Base-by-base conservation (phyloP, 2,329 filamentous ascomycete genomes). In the Drechmeria coniospora region DNA sequence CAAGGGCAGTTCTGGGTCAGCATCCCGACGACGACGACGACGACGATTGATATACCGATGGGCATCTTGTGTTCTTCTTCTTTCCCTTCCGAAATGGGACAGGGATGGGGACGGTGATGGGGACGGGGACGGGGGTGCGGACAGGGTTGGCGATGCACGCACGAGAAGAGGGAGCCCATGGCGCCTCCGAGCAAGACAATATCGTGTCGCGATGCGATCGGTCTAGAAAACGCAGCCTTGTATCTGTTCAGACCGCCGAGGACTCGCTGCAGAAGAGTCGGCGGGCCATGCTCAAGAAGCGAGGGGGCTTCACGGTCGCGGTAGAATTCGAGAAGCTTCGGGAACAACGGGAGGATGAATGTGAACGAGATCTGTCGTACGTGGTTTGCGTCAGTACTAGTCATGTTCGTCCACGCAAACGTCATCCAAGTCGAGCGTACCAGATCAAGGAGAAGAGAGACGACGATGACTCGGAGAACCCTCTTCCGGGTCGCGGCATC, bases 341-440 rank as follows among this genome's bases (percentile, higher is more conserved):
- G 90, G 50, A 95, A 98, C 20, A 98, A 72, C 0, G 90, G 90
- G 7, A 98, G 76, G 49, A 95, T 95, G 50, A 98, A 94, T 17
- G 90, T 98, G 53, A 98, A 98, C 31, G 87, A 94, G 45, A 95
- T 82, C 87, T 94, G 26, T 17, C 37, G 35, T 11, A 15, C 11
- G 12, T 17, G 20, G 22, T 8, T 15, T 12, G 22, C 17, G 20
- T 26, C 29, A 21, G n/a, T n/a, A n/a, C n/a, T n/a, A n/a, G n/a
- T n/a, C n/a, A n/a, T n/a, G n/a, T n/a, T n/a, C n/a, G n/a, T n/a
- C n/a, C n/a, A n/a, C n/a, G n/a, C n/a, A n/a, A n/a, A n/a, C n/a
- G 20, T 25, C 6, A 30, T 26, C 23, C 15, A 18, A 6, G 27
- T 18, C 11, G 19, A 22, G 11, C 26, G 15, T 68, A 94, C 87